Percentiles rank a stretch among this genome's conserved stretches.
phyloP scores from a whole-genome alignment of 75 land plant species.

The Sequoiadendron giganteum region DNA sequence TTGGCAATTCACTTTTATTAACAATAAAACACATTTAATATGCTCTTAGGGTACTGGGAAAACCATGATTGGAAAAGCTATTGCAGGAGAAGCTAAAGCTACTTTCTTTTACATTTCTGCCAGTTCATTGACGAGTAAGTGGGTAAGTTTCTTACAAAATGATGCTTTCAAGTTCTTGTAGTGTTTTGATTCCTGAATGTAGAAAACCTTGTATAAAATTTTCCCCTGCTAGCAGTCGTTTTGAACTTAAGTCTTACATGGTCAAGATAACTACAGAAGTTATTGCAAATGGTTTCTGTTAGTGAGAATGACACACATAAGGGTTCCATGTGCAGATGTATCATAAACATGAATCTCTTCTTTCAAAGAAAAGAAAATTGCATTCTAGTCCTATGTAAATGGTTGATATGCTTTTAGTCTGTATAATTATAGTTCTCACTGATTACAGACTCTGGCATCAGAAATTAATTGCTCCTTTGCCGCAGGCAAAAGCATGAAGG shows the following conservation, averaged over 20 bases:
- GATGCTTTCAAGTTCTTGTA: neutral
- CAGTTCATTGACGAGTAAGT: constrained; percentile 98
- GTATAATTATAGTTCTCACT: neutral
- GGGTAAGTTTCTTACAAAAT: constrained; percentile 54
- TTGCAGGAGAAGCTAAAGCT: constrained; percentile 99
- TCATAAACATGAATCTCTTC: neutral
- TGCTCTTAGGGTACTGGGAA: constrained; percentile 90
- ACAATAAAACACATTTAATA: neutral
- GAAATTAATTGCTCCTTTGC: neutral
- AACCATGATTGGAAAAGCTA: constrained; percentile 99
- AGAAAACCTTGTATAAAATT: neutral
- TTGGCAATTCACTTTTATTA: neutral
- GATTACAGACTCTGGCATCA: neutral
- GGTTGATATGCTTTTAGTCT: neutral
- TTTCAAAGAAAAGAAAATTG: neutral
- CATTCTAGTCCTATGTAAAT: neutral
- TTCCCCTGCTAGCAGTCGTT: neutral
- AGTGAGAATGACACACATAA: neutral
- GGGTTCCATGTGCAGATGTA: neutral
- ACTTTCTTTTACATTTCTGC: constrained; percentile 99
- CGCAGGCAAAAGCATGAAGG: neutral
- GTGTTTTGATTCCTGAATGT: neutral
- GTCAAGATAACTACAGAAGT: neutral
- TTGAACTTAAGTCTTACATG: neutral
- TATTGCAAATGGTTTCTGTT: neutral